These are phyloP conservation scores for Cryptococcus neoformans DNA, from an alignment of 1,284 basidiomycete genomes.

Conservation along the genomic window DNA sequence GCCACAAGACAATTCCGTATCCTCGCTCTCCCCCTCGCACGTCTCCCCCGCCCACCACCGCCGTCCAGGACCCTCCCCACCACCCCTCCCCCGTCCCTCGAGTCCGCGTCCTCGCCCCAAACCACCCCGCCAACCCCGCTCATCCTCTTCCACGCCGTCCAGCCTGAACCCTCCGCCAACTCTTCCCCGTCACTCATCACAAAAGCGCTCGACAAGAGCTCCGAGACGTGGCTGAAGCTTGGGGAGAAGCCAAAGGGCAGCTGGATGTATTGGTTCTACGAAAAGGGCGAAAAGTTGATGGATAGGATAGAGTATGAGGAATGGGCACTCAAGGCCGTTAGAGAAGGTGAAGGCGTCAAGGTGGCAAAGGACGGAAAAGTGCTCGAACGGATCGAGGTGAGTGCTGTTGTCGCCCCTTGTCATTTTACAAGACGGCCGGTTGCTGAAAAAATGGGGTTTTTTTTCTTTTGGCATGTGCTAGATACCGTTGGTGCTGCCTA, in stretches of 20 bases:
- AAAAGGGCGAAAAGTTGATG: conserved; percentile 48
- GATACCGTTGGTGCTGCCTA: conserved; percentile 27
- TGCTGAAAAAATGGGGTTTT: conserved; percentile 29
- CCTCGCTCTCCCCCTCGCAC: conserved; percentile 15
- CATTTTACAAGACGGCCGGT: background rate
- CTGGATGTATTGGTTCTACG: conserved; percentile 46
- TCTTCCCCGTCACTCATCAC: conserved; percentile 1
- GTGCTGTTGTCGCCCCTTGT: background rate
- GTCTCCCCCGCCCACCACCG: conserved; percentile 5
- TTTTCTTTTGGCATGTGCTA: background rate
- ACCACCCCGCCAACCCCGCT: background rate
- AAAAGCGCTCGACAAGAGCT: conserved; percentile 33
- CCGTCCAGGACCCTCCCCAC: background rate
- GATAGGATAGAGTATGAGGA: conserved; percentile 40
- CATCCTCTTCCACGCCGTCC: conserved; percentile 8
- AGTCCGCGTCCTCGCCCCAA: background rate
- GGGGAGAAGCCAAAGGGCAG: conserved; percentile 36
- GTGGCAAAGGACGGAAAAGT: conserved; percentile 28
- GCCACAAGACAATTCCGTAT: conserved; percentile 12
- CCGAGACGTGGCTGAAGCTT: conserved; percentile 42
- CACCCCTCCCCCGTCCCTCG: background rate
- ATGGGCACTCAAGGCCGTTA: conserved; percentile 43
- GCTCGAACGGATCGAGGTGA: background rate
- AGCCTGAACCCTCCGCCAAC: conserved; percentile 16
- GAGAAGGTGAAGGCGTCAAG: conserved; percentile 37